These are phyloP conservation scores for Phaseolus lunatus DNA, from an alignment of 306 rosid genomes.

Conservation along the genomic window DNA sequence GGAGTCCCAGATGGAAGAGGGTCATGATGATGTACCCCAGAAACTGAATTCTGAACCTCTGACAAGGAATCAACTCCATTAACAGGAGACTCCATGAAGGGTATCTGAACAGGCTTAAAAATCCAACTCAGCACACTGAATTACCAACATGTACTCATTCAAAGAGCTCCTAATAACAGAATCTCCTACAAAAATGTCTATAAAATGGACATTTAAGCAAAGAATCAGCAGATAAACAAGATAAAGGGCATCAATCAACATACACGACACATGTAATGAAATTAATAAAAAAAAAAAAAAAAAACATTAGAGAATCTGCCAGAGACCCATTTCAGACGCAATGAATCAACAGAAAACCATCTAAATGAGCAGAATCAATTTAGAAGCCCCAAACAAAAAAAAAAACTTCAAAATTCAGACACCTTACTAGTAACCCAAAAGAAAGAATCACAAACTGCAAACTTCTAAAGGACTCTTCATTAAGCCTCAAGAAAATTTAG, in stretches of 20 bases:
- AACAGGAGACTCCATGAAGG: slow-evolving; percentile 65
- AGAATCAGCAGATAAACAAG: slow-evolving; percentile 30
- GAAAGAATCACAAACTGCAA: slow-evolving; percentile 32
- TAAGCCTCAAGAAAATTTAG: slow-evolving; percentile 35
- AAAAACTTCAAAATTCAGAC: slow-evolving; percentile 35
- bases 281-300: slow-evolving; percentile 49
- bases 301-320: slow-evolving; percentile 40
- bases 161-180: slow-evolving; percentile 48
- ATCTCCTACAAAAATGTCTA: slow-evolving; percentile 37
- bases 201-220: neutral
- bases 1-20: slow-evolving; percentile 62
- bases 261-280: slow-evolving; percentile 36
- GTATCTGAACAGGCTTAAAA: slow-evolving; percentile 44
- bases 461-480: slow-evolving; percentile 22
- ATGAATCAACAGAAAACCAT: slow-evolving; percentile 40
- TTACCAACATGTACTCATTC: slow-evolving; percentile 46
- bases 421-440: slow-evolving; percentile 21
- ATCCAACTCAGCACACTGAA: slow-evolving; percentile 53
- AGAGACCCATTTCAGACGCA: slow-evolving; percentile 43
- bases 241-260: slow-evolving; percentile 48
- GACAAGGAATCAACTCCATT: slow-evolving; percentile 60
- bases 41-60: slow-evolving; percentile 64
- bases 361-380: slow-evolving; percentile 50
- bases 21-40: slow-evolving; percentile 47
- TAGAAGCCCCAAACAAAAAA: slow-evolving; percentile 48